Conservation (phyloP, 345 rosid species). For the Alliaria petiolata region DNA sequence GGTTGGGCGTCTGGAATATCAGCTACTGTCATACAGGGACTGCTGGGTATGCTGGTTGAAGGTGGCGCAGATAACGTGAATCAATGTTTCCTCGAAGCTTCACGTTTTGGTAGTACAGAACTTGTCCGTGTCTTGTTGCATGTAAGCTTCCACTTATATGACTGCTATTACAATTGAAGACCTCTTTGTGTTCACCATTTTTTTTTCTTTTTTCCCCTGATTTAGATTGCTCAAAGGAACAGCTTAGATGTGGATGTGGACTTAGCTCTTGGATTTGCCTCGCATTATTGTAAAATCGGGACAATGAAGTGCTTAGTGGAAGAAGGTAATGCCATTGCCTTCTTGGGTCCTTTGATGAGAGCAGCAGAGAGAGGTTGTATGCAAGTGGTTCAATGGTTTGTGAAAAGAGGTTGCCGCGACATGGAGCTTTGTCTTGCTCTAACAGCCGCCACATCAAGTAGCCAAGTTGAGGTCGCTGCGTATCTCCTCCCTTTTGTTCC, state of each 20-base stretch:
- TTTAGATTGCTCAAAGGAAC: conserved; percentile 93
- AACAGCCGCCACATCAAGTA: conserved; percentile 93
- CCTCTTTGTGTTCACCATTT: neutral
- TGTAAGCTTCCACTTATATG: conserved; percentile 38
- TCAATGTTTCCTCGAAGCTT: conserved; percentile 97
- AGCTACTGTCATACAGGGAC: conserved; percentile 78
- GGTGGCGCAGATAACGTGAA: conserved; percentile 97
- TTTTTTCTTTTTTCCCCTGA: conserved; percentile 17
- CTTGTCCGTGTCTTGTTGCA: conserved; percentile 86
- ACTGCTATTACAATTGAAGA: neutral
- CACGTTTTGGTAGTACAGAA: conserved; percentile 97
- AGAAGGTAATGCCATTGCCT: conserved; percentile 91
- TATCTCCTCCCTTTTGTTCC: conserved; percentile 89
- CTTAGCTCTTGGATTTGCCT: conserved; percentile 88
- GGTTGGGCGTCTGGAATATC: conserved; percentile 96
- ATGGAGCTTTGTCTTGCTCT: conserved; percentile 96
- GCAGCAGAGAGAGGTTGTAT: conserved; percentile 94
- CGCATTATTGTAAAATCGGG: conserved; percentile 84
- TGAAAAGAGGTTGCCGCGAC: conserved; percentile 74
- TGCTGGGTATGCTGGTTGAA: conserved; percentile 85
- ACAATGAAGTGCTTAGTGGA: conserved; percentile 98
- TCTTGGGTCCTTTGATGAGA: conserved; percentile 89
- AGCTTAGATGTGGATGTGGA: conserved; percentile 98
- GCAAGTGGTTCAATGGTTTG: conserved; percentile 97
- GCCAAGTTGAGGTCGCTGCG: conserved; percentile 78